Evolutionary conservation across 225 moss, liverwort and hornwort species (phyloP).

Genomic region (Bryoerythrophyllum caledonicum): DNA sequence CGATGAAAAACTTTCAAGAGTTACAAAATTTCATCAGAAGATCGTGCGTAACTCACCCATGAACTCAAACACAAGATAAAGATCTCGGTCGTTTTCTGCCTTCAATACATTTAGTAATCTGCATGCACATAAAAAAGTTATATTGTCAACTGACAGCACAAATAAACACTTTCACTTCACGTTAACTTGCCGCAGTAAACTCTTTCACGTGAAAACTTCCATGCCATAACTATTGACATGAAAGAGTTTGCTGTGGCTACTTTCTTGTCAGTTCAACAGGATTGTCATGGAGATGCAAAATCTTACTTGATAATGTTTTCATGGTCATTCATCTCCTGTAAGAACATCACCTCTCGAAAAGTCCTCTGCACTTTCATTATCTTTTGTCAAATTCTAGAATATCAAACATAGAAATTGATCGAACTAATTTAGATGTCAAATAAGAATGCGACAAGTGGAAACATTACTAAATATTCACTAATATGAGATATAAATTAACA

Average conservation of each 20-base stretch:
- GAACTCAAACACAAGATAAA: conserved; percentile 93
- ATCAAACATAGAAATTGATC: background rate
- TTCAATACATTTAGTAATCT: conserved; percentile 92
- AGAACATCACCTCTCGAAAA: conserved; percentile 97
- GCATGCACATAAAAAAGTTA: conserved; percentile 1
- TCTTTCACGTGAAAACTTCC: too few species aligned
- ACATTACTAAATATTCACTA: background rate
- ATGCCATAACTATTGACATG: background rate
- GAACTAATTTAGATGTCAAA: background rate
- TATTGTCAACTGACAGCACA: conserved; percentile 1
- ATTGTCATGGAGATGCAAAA: background rate
- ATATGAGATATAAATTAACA: background rate
- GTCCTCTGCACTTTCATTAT: conserved; percentile 61
- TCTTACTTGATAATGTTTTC: conserved; percentile 95
- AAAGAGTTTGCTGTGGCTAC: background rate
- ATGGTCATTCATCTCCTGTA: conserved; percentile 98
- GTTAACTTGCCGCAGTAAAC: too few species aligned
- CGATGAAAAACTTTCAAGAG: background rate
- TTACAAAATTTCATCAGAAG: background rate
- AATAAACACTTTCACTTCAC: background rate
- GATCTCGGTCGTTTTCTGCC: conserved; percentile 94
- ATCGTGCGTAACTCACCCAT: conserved; percentile 62
- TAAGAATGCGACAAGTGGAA: background rate
- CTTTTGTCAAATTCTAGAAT: background rate
- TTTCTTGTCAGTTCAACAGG: background rate